Base-by-base conservation (phyloP, 441 rosid species). In the Populus hybrid region DNA sequence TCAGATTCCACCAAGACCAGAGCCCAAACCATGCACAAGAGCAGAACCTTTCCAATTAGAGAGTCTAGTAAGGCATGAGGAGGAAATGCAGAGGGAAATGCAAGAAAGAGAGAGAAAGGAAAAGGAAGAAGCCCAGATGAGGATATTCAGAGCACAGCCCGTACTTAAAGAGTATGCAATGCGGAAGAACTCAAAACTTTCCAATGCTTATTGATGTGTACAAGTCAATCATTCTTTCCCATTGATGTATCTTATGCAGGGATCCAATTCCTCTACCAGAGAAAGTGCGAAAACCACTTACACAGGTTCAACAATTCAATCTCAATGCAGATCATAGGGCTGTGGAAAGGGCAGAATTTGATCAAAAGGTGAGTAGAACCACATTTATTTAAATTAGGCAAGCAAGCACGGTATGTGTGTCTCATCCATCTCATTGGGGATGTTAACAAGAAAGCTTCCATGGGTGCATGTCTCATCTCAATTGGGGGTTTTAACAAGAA, bases 41-140 rank as follows among this genome's bases (percentile, higher is more conserved):
- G 93, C 98, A 46, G 91, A 86, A 77, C 98, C 99, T 66, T 95
- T 97, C 84, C 97, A 92, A 76, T 81, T 97, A 87, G 98, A 93
- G 83, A 91, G 99, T 83, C 82, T 95, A 72, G 84, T 85, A 70
- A 88, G 98, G 77, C 99, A 97, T 36, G 99, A 97, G 80, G 98
- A 92, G 66, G 99, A 94, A 87, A 79, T 91, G 85, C 85, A 86
- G 78, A 89, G 91, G 82, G 98, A 97, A 85, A 81, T 83, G 90
- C 95, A 93, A 79, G 98, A 95, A 79, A 90, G 95, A 77, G 76
- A 32, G 78, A 87, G 88, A 78, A 86, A 85, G 81, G 98, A 90
- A 78, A 91, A 77, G 81, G 98, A 92, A 87, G 93, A 91, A 65
- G 95, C 94, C 3, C 87, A 80, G 79, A 88, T 83, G 89, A 92